These are phyloP conservation scores for Debaryomyces castellii DNA, from an alignment of 805 yeast species.

Conservation along the genomic window DNA sequence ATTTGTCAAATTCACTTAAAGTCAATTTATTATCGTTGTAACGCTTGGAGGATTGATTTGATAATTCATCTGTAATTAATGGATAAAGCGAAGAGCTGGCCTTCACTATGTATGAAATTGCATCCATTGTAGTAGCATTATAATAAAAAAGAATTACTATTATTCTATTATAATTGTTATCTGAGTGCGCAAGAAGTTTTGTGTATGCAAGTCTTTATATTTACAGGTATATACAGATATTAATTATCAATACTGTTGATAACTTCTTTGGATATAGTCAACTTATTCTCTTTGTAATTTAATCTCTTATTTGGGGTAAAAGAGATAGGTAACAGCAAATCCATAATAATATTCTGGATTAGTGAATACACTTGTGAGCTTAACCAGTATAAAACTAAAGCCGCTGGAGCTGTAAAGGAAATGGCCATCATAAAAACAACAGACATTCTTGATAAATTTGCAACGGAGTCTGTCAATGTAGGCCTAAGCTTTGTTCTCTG, in stretches of 20 bases:
- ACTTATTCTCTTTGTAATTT: constrained; percentile 11
- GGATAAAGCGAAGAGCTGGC: constrained; percentile 26
- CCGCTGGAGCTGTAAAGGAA: constrained; percentile 82
- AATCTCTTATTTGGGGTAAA: constrained; percentile 45
- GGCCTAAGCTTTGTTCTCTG: constrained; percentile 48
- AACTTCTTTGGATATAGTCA: constrained; percentile 8
- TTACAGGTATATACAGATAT: background rate
- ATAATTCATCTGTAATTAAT: constrained; percentile 24
- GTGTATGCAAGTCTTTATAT: background rate
- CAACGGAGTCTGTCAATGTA: constrained; percentile 60
- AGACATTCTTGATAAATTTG: constrained; percentile 71
- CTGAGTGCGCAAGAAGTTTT: too few relatives aligned
- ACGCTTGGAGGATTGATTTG: constrained; percentile 22
- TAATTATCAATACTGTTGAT: background rate
- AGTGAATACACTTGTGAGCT: constrained; percentile 79
- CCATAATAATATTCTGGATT: constrained; percentile 71
- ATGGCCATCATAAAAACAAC: constrained; percentile 80
- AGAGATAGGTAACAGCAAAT: constrained; percentile 59
- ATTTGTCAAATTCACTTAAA: constrained; percentile 35
- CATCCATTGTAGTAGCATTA: background rate
- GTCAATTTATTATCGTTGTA: constrained; percentile 24
- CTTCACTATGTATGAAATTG: constrained; percentile 8
- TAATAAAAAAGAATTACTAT: too few relatives aligned
- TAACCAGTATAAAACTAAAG: constrained; percentile 85
- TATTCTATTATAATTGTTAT: too few relatives aligned